Percentiles rank a stretch among this genome's conserved stretches.
Evolutionary conservation across 768 basidiomycete species (phyloP).

Genomic region (Astraeus odoratus): DNA sequence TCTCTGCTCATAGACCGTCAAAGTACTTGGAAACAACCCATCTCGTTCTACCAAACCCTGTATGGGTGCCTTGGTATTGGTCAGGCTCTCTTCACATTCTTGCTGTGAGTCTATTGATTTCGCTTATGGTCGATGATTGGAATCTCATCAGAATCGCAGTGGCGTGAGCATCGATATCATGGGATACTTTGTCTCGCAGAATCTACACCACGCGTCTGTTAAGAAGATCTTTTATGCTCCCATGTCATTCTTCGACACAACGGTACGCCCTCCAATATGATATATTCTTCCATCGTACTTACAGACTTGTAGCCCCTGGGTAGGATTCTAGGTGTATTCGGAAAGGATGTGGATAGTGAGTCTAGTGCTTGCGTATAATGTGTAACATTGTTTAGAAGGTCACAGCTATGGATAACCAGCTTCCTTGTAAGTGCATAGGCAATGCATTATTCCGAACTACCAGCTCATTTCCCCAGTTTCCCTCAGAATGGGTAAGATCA

Average conservation of each 20-base stretch:
- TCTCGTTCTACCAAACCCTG: slow-evolving; percentile 56
- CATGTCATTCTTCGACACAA: slow-evolving; percentile 74
- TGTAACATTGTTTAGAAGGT: background rate
- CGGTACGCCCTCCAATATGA: slow-evolving; percentile 27
- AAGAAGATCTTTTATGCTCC: slow-evolving; percentile 60
- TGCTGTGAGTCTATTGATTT: slow-evolving; percentile 34
- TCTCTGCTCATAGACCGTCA: background rate
- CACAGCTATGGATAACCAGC: slow-evolving; percentile 45
- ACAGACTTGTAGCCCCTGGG: slow-evolving; percentile 42
- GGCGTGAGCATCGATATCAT: slow-evolving; percentile 50
- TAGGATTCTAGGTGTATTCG: slow-evolving; percentile 55
- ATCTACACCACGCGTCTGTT: slow-evolving; percentile 53
- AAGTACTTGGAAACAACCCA: slow-evolving; percentile 41
- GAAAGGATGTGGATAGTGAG: slow-evolving; percentile 60
- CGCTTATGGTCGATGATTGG: background rate
- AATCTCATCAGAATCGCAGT: slow-evolving; percentile 21
- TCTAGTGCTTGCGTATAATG: background rate
- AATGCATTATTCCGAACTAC: background rate
- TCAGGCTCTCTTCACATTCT: slow-evolving; percentile 52
- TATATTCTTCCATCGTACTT: background rate
- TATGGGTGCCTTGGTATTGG: slow-evolving; percentile 57
- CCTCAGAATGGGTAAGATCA: slow-evolving; percentile 42
- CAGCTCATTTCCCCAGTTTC: slow-evolving; percentile 34
- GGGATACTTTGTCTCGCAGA: slow-evolving; percentile 53
- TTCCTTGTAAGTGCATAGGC: slow-evolving; percentile 37